Evolutionary conservation across 306 rosid species (phyloP), one percentile per base, ranked within the genome.

Genomic region (Castanea crenata): DNA sequence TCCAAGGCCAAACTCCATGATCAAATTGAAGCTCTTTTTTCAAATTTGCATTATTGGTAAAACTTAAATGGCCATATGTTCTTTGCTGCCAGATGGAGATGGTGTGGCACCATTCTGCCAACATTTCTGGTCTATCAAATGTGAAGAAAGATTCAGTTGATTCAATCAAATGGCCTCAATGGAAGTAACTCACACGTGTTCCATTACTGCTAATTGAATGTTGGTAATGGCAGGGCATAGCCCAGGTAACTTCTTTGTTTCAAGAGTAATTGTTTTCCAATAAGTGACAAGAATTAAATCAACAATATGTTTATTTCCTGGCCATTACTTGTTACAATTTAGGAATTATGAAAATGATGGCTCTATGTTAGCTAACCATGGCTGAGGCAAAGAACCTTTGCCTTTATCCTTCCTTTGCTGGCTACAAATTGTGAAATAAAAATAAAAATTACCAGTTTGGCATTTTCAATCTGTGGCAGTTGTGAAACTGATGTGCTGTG

Each of bases 81-180:
- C 76, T 78, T 74, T 84, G 49, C 73, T 76, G 56, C 75, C 90
- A 95, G 98, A 90, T 93, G 97, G 97, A 89, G 88, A 88, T 93
- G 99, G 74, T 85, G 69, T 95, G 99, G 99, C 93, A 91, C 71
- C 89, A 95, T 68, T 89, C 92, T 51, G 46, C 83, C 31, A 71
- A 83, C 56, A 82, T 73, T 41, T 75, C 84, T 35, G 86, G 92
- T 68, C 76, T 81, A 38, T 85, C 99, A 82, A 90, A 80, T 74
- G 79, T 89, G 88, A 89, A 76, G 87, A 90, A 79, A 78, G 79
- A 83, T 61, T 82, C 90, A n/a, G 27, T 89, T 29, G 91, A 84
- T 85, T 83, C 92, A 71, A 80, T 82, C 63, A 95, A 87, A 85
- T 91, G 98, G 99, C 79, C 97, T 23, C 88, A 88, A 61, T 90